Conservation (phyloP, 495 filamentous ascomycete genomes). For the Penicillium pulvis region DNA sequence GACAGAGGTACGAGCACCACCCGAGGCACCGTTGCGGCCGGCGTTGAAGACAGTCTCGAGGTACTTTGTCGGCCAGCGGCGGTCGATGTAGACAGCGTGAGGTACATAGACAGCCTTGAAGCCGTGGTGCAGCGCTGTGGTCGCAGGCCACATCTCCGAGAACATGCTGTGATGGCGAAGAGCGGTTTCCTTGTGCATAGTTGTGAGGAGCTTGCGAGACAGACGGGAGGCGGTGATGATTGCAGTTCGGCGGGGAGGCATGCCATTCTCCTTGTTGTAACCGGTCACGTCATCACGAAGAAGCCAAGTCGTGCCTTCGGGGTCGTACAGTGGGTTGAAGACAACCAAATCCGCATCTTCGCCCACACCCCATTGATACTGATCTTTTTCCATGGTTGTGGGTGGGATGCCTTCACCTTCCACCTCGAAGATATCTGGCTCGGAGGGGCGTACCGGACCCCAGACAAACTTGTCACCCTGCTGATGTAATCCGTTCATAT, state of each 20-base stretch:
- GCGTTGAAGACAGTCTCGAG: constrained; percentile 83
- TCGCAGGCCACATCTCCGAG: constrained; percentile 94
- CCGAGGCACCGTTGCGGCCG: constrained; percentile 76
- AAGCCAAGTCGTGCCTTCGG: constrained; percentile 83
- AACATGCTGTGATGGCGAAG: constrained; percentile 85
- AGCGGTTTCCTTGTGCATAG: constrained; percentile 88
- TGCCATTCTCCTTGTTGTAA: constrained; percentile 67
- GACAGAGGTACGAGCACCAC: constrained; percentile 70
- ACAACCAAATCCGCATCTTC: constrained; percentile 94
- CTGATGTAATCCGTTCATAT: constrained; percentile 37
- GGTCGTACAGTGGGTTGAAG: constrained; percentile 92
- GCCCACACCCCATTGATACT: constrained; percentile 84
- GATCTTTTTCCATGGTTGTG: constrained; percentile 71
- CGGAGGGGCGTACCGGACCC: constrained; percentile 75
- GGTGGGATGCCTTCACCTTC: constrained; percentile 73
- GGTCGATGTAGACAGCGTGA: constrained; percentile 89
- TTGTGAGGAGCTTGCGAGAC: constrained; percentile 74
- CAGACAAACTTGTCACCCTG: constrained; percentile 76
- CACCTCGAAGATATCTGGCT: constrained; percentile 66
- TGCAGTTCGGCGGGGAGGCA: constrained; percentile 79
- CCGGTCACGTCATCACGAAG: constrained; percentile 88
- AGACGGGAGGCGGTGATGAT: constrained; percentile 87
- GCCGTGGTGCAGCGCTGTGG: constrained; percentile 85
- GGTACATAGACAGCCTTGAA: constrained; percentile 94
- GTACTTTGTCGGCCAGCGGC: constrained; percentile 80